Conservation (phyloP, 2,329 filamentous ascomycete species). For the Cordyceps cateniannulata region DNA sequence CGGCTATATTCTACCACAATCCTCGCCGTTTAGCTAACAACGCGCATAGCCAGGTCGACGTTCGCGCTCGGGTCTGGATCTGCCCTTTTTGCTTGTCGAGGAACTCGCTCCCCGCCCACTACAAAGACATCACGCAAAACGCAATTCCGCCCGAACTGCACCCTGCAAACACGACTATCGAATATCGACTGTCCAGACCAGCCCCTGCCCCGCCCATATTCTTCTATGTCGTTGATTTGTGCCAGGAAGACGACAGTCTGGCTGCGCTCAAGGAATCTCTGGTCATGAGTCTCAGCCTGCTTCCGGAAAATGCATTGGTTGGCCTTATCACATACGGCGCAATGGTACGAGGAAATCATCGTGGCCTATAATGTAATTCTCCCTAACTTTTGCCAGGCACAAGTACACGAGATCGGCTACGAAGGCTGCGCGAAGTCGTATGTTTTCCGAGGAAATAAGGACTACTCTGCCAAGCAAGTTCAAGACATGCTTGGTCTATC, state of each 20-base stretch:
- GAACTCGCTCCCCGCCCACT: constrained; percentile 76
- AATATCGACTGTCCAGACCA: constrained; percentile 74
- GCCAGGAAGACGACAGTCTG: constrained; percentile 81
- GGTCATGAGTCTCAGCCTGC: constrained; percentile 75
- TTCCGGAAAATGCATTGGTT: constrained; percentile 75
- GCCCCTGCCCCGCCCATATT: constrained; percentile 85
- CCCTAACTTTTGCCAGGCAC: constrained; percentile 49
- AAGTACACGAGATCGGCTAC: constrained; percentile 97
- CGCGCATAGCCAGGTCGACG: constrained; percentile 64
- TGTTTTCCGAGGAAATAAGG: constrained; percentile 95
- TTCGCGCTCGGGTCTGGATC: constrained; percentile 78
- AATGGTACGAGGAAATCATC: constrained; percentile 55
- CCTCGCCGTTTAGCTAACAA: not conserved
- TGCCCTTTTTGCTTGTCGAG: constrained; percentile 82
- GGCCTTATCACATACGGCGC: constrained; percentile 85
- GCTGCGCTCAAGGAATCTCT: constrained; percentile 79
- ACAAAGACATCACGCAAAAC: constrained; percentile 82
- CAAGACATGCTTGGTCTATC: constrained; percentile 95
- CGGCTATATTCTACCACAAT: not conserved
- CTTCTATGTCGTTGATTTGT: constrained; percentile 80
- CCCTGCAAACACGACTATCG: constrained; percentile 79
- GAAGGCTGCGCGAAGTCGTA: constrained; percentile 98
- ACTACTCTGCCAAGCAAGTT: constrained; percentile 97
- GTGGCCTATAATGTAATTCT: not conserved
- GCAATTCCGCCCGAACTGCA: constrained; percentile 80